Percentiles rank a stretch among this genome's conserved stretches.
Conservation (phyloP, 1,284 basidiomycete genomes). For the Macrocybe sp. region DNA sequence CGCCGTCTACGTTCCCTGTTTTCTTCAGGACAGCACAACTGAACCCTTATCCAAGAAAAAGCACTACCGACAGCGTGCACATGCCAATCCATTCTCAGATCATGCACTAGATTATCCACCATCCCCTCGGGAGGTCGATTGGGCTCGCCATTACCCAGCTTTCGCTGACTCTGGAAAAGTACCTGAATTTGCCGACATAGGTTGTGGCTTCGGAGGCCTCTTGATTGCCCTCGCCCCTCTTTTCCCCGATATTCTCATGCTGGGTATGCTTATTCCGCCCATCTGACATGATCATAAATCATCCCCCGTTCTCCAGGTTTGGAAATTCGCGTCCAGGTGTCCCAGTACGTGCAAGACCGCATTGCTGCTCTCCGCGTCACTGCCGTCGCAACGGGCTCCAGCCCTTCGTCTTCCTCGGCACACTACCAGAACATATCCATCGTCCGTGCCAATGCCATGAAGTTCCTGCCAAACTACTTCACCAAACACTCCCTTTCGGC, state of each 20-base stretch:
- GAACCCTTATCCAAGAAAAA: slow-evolving; percentile 62
- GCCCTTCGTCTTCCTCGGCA: slow-evolving; percentile 17
- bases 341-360: slow-evolving; percentile 94
- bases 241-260: slow-evolving; percentile 90
- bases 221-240: slow-evolving; percentile 87
- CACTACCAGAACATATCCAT: slow-evolving; percentile 91
- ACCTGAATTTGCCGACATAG: slow-evolving; percentile 96
- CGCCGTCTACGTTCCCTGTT: no score
- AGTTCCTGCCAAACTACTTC: slow-evolving; percentile 98
- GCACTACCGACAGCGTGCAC: slow-evolving; percentile 94
- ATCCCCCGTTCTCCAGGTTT: slow-evolving; percentile 54
- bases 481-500: slow-evolving; percentile 85
- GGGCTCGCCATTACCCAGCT: slow-evolving; percentile 82
- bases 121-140: slow-evolving; percentile 80
- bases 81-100: slow-evolving; percentile 98
- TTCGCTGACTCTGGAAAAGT: slow-evolving; percentile 52
- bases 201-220: slow-evolving; percentile 97
- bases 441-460: slow-evolving; percentile 97
- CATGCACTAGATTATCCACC: slow-evolving; percentile 89
- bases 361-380: slow-evolving; percentile 81
- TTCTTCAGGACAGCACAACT: no score
- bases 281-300: no score
- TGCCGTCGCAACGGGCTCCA: slow-evolving; percentile 31
- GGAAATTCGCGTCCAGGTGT: slow-evolving; percentile 97
- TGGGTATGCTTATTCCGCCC: slow-evolving; percentile 50